Percentiles rank a stretch among this genome's conserved stretches.
Evolutionary conservation across 2,329 filamentous ascomycete genomes (phyloP).

Genomic region (Ophiocordyceps sinensis): DNA sequence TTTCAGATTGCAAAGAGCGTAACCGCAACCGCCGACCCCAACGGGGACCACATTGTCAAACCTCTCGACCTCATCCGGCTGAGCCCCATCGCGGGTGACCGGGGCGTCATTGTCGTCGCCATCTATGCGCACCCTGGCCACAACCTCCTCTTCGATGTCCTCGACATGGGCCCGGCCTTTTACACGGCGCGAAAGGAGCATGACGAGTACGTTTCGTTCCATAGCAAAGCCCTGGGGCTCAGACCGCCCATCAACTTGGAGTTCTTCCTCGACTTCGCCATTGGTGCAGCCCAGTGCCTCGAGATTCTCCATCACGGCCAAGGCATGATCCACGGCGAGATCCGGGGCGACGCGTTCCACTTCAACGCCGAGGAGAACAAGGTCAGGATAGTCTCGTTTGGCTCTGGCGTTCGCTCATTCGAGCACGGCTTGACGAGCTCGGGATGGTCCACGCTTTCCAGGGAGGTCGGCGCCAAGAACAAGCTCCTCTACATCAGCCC

Average conservation of each 20-base stretch:
- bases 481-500: constrained; percentile 88
- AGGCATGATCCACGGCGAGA: constrained; percentile 77
- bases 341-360: constrained; percentile 82
- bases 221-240: constrained; percentile 28
- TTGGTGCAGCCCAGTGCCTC: constrained; percentile 72
- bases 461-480: constrained; percentile 72
- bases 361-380: constrained; percentile 56
- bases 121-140: constrained; percentile 68
- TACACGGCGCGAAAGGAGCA: constrained; percentile 41
- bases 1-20: constrained; percentile 71
- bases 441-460: constrained; percentile 73
- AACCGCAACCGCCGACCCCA: constrained; percentile 54
- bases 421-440: constrained; percentile 78
- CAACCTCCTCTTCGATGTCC: constrained; percentile 55
- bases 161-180: constrained; percentile 67
- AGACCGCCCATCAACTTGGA: constrained; percentile 53
- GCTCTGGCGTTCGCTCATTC: constrained; percentile 74
- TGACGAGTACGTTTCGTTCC: constrained; percentile 32
- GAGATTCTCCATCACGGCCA: constrained; percentile 86
- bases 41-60: constrained; percentile 61
- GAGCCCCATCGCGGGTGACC: constrained; percentile 51
- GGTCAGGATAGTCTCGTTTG: constrained; percentile 74
- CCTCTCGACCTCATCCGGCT: constrained; percentile 70
- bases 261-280: constrained; percentile 78
- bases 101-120: constrained; percentile 57